phyloP scores from a whole-genome alignment of 139 green algal genomes.

The Chlamydomonas schloesseri region DNA sequence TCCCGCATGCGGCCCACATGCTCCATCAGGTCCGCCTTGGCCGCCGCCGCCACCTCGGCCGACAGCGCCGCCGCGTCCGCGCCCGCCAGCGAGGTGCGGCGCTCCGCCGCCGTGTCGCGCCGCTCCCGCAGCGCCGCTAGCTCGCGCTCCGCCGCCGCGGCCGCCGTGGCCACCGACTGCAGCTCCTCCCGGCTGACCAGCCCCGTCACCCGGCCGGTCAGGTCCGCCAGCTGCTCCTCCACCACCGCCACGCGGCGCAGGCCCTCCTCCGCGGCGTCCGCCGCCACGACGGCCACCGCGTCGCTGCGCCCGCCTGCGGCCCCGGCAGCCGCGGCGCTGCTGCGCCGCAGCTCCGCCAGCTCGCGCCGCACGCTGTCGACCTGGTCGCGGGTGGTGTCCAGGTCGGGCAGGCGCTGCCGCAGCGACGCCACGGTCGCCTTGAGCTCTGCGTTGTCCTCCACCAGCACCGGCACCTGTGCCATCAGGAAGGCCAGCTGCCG shows the following conservation, averaged over 20 bases:
- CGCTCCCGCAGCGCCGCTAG: neutral
- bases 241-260: neutral
- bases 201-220: neutral
- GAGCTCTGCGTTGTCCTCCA: constrained; percentile 24
- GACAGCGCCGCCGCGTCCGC: neutral
- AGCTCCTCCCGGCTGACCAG: neutral
- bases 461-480: constrained; percentile 7
- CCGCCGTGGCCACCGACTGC: too few species aligned
- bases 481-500: constrained; percentile 37
- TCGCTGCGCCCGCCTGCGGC: neutral
- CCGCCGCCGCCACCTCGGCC: neutral
- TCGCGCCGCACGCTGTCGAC: neutral
- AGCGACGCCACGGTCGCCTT: neutral
- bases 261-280: neutral
- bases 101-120: neutral
- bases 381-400: neutral
- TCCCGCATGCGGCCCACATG: neutral
- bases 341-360: neutral
- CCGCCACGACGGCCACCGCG: neutral
- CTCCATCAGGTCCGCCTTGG: neutral
- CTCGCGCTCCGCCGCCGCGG: neutral
- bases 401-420: neutral
- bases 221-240: neutral
- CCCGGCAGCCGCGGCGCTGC: neutral
- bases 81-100: neutral